Conservation (phyloP, 495 filamentous ascomycete genomes). For the Ramalina intermedia region DNA sequence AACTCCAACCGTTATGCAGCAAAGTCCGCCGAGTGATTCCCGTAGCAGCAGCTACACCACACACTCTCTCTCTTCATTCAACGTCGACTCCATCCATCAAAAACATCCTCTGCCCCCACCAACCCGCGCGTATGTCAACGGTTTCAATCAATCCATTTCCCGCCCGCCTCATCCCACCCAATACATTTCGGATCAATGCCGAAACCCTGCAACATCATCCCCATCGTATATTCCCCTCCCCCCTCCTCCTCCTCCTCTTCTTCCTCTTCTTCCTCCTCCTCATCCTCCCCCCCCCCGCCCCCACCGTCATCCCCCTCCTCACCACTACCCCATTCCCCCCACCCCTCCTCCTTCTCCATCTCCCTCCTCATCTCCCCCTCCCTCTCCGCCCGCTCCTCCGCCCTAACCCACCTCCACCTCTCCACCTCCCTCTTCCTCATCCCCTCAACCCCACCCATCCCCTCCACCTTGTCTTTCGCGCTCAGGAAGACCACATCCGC, state of each 20-base stretch:
- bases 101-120: too few relatives aligned
- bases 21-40: too few relatives aligned
- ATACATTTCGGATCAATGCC: conserved; percentile 50
- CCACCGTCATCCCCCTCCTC: neutral
- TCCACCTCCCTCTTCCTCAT: conserved; percentile 36
- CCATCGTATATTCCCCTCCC: conserved; percentile 51
- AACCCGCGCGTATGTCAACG: too few relatives aligned
- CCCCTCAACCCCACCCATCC: conserved; percentile 42
- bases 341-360: too few relatives aligned
- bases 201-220: conserved; percentile 52
- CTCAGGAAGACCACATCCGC: conserved; percentile 36
- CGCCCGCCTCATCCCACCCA: conserved; percentile 40
- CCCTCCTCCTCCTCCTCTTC: conserved; percentile 7
- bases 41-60: too few relatives aligned
- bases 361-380: neutral
- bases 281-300: neutral
- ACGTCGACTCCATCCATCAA: too few relatives aligned
- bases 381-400: conserved; percentile 17
- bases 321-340: too few relatives aligned
- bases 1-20: too few relatives aligned
- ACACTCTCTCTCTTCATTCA: too few relatives aligned
- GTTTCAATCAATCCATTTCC: conserved; percentile 35
- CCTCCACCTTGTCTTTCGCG: conserved; percentile 27
- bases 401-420: conserved; percentile 10
- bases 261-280: neutral